Evolutionary conservation across 495 filamentous ascomycete species (phyloP), one percentile per base, ranked within the genome.

Genomic region (Podospora sp.): DNA sequence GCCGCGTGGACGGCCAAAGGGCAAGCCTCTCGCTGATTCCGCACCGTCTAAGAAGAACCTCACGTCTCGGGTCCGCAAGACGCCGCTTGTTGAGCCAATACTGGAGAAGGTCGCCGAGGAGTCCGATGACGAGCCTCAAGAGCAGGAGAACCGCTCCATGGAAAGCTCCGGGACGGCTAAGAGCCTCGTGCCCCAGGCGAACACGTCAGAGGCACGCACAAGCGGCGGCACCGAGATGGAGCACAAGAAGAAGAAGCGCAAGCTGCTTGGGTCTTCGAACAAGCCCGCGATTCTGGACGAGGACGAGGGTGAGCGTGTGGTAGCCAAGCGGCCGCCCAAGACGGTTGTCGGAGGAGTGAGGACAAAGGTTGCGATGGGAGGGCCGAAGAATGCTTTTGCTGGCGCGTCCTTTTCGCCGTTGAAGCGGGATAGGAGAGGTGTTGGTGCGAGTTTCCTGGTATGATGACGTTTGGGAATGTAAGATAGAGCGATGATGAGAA

Each of bases 161-260:
- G 73, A 77, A 58, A 75, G 66, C 68, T 67, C 67, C n/a, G 49
- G 66, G 6, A 63, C 75, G 20, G 74, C 68, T 9, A 52, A 57
- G 35, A 35, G 36, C 16, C 18, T 65, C n/a, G 50, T 56, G 25
- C 18, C 68, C 8, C 21, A 21, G n/a, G n/a, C 64, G 24, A 67
- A 21, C 46, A 63, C 24, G 21, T 24, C 16, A 22, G 53, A n/a
- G 24, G 26, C 35, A 8, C 60, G 33, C 20, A 29, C 35, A 46
- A 46, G 40, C 14, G 40, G 40, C 0, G 22, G n/a, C 8, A 68
- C 72, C 11, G 84, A 85, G 65, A 78, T 77, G 8, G 83, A 81
- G 64, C 79, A 80, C 1, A 90, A 88, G 80, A 85, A 86, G 68
- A 93, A 90, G 81, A 93, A 91, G 80, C 85, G 90, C 50, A 95